phyloP scores from a whole-genome alignment of 2,329 filamentous ascomycete genomes.

The Dryadomyces quercus-mongolicae region DNA sequence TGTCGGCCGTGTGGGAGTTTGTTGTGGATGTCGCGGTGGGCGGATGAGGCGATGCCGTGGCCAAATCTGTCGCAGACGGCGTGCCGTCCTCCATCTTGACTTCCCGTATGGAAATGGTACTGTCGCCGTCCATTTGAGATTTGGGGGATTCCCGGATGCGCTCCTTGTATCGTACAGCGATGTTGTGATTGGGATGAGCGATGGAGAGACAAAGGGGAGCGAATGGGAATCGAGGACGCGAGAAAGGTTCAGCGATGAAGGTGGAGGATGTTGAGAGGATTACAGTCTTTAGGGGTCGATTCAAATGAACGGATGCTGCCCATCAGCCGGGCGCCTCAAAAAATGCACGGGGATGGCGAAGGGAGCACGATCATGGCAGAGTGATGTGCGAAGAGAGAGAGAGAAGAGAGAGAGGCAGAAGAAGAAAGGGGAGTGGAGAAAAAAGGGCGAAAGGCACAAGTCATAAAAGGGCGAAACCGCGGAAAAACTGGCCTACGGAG shows the following conservation, averaged over 20 bases:
- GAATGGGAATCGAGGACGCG: background rate
- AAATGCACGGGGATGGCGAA: background rate
- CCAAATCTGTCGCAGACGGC: background rate
- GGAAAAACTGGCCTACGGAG: conserved; percentile 1
- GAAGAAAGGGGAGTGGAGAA: background rate
- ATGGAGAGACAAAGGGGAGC: background rate
- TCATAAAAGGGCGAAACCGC: background rate
- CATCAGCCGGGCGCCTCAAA: background rate
- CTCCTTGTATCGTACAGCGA: too few relatives aligned
- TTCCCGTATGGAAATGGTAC: conserved; percentile 16
- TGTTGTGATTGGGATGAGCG: too few relatives aligned
- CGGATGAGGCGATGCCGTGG: background rate
- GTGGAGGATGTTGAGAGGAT: background rate
- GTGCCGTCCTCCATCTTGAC: conserved; percentile 30
- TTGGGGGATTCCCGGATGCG: too few relatives aligned
- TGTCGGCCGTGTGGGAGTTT: conserved; percentile 15
- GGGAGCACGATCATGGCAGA: background rate
- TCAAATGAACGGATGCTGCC: conserved; percentile 1
- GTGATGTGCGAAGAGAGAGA: background rate
- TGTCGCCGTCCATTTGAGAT: conserved; percentile 20
- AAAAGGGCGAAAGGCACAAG: conserved; percentile 1
- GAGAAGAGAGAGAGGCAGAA: background rate
- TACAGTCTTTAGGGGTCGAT: background rate
- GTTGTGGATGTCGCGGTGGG: background rate
- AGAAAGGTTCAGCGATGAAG: too few relatives aligned